Evolutionary conservation across 306 rosid species (phyloP).

Genomic region (Acacia crassicarpa): DNA sequence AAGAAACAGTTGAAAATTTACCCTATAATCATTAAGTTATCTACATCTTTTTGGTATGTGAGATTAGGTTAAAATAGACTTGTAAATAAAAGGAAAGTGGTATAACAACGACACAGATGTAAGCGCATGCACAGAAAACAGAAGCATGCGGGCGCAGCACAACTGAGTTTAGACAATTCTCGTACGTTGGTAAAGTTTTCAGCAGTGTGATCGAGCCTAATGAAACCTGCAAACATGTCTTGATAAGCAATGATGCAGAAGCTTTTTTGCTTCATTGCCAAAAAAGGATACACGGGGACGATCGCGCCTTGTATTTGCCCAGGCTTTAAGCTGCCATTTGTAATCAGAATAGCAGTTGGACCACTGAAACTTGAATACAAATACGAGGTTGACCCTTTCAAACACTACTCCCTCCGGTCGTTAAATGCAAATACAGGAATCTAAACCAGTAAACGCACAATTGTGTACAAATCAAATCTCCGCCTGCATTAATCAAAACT

Average conservation of each 20-base stretch:
- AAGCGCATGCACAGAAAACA: slow-evolving; percentile 16
- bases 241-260: slow-evolving; percentile 51
- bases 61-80: too few species aligned
- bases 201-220: slow-evolving; percentile 62
- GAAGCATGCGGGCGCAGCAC: not conserved
- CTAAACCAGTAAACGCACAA: slow-evolving; percentile 17
- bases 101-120: slow-evolving; percentile 17
- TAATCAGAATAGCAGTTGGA: slow-evolving; percentile 77
- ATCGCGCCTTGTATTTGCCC: slow-evolving; percentile 82
- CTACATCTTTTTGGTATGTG: too few species aligned
- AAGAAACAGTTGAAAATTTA: too few species aligned
- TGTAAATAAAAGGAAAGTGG: too few species aligned
- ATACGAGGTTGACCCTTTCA: slow-evolving; percentile 81
- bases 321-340: slow-evolving; percentile 73
- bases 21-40: too few species aligned
- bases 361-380: slow-evolving; percentile 97
- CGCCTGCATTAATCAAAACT: slow-evolving; percentile 19
- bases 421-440: slow-evolving; percentile 10
- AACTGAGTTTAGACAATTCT: slow-evolving; percentile 12
- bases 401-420: slow-evolving; percentile 39
- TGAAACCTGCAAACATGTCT: slow-evolving; percentile 69
- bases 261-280: not conserved
- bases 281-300: slow-evolving; percentile 3
- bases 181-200: slow-evolving; percentile 75
- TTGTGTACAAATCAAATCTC: slow-evolving; percentile 50